A percentile compares a stretch with the other conserved stretches of the same genome.
These are phyloP conservation scores for Stylonectria norvegica DNA, from an alignment of 2,329 filamentous ascomycete genomes.

Conservation along the genomic window DNA sequence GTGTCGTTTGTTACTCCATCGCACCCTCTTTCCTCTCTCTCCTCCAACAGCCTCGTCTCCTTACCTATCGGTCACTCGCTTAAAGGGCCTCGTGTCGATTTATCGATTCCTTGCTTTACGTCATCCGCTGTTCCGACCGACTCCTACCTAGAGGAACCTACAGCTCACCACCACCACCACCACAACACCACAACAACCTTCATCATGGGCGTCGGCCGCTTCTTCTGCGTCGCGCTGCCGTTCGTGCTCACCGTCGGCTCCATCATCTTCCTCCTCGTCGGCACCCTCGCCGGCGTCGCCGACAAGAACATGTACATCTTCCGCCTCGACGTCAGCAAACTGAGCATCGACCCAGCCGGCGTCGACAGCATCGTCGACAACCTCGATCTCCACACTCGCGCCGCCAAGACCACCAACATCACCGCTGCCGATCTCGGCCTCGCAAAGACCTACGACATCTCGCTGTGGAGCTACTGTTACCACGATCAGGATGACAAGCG, in stretches of 20 bases:
- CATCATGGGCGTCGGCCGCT: constrained; percentile 65
- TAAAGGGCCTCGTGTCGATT: too few relatives aligned
- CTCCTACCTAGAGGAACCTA: too few relatives aligned
- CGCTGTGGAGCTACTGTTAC: constrained; percentile 84
- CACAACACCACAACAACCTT: constrained; percentile 20
- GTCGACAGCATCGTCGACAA: constrained; percentile 35
- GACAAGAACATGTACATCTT: constrained; percentile 58
- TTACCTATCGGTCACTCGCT: neutral
- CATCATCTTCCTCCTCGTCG: constrained; percentile 64
- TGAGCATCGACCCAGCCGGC: constrained; percentile 41
- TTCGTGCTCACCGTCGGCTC: constrained; percentile 77
- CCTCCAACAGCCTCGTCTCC: constrained; percentile 4
- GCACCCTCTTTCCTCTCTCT: constrained; percentile 5
- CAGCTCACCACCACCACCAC: neutral
- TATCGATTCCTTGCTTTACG: neutral
- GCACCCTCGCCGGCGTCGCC: constrained; percentile 52
- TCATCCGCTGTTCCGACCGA: neutral
- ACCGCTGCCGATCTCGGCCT: constrained; percentile 59
- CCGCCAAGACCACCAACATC: constrained; percentile 43
- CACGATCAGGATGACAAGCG: constrained; percentile 51
- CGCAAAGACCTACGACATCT: constrained; percentile 74
- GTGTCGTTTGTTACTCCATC: too few relatives aligned
- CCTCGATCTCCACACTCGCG: constrained; percentile 20
- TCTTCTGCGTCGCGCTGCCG: constrained; percentile 83
- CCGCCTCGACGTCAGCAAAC: constrained; percentile 58